Percentiles rank a stretch among this genome's conserved stretches.
These are phyloP conservation scores for Terfezia boudieri DNA, from an alignment of 495 filamentous ascomycete genomes.

Conservation along the genomic window DNA sequence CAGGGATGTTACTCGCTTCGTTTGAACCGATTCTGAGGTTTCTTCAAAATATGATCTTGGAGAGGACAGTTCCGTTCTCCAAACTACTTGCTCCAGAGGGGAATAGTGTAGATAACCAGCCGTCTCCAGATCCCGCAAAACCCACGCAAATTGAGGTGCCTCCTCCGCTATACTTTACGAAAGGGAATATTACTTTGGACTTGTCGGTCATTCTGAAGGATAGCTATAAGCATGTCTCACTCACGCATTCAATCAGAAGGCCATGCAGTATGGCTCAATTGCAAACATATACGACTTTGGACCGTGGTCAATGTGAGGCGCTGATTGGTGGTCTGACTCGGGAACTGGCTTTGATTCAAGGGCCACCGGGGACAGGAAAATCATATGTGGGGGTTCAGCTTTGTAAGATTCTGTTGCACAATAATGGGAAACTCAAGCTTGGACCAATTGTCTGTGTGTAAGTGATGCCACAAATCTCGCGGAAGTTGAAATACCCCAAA, in stretches of 20 bases:
- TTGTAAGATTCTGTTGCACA: constrained; percentile 3
- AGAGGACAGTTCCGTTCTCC: constrained; percentile 33
- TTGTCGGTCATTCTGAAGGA: constrained; percentile 8
- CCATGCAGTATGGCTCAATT: constrained; percentile 2
- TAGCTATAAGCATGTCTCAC: background rate
- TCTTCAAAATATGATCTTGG: constrained; percentile 32
- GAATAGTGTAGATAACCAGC: background rate
- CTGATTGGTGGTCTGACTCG: constrained; percentile 33
- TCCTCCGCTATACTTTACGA: constrained; percentile 16
- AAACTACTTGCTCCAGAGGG: constrained; percentile 30
- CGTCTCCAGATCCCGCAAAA: background rate
- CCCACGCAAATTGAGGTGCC: constrained; percentile 3
- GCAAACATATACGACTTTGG: constrained; percentile 9
- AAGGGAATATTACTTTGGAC: constrained; percentile 2
- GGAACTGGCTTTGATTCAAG: constrained; percentile 44
- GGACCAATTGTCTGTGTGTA: constrained; percentile 12
- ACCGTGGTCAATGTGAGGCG: constrained; percentile 27
- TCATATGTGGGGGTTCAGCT: constrained; percentile 11
- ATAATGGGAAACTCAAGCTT: constrained; percentile 1
- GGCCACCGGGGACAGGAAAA: constrained; percentile 64
- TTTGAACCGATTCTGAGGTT: constrained; percentile 44
- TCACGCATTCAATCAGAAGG: constrained; percentile 6
- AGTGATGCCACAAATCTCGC: background rate
- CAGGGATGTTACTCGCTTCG: constrained; percentile 40
- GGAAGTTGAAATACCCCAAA: background rate